Percentiles rank a stretch among this genome's conserved stretches.
Conservation (phyloP, 371 early-diverging fungal genomes). For the Mortierella sp. region DNA sequence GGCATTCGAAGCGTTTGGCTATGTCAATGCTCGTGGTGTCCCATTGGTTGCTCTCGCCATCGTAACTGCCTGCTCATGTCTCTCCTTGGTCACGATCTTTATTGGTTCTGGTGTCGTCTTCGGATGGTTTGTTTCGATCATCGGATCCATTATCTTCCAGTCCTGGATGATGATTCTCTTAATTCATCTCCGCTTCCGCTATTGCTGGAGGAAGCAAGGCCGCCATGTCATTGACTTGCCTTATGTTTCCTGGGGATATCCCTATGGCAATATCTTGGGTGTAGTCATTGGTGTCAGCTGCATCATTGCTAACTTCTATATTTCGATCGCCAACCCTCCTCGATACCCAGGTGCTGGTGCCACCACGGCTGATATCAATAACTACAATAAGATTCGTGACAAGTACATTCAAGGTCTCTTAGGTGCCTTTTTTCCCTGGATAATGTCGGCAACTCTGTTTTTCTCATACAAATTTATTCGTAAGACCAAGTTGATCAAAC, state of each 20-base stretch:
- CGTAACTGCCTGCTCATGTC: constrained; percentile 62
- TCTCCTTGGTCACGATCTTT: constrained; percentile 65
- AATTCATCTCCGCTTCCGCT: constrained; percentile 86
- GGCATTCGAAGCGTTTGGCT: constrained; percentile 61
- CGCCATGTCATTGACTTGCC: constrained; percentile 73
- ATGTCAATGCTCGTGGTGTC: constrained; percentile 63
- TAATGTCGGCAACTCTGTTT: constrained; percentile 48
- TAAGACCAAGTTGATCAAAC: constrained; percentile 63
- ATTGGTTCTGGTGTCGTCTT: constrained; percentile 62
- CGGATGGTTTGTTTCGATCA: constrained; percentile 72
- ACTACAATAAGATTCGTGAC: constrained; percentile 11
- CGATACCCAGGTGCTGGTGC: constrained; percentile 55
- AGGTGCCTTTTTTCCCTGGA: constrained; percentile 51
- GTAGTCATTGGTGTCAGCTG: constrained; percentile 67
- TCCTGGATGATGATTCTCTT: constrained; percentile 84
- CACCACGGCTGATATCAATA: constrained; percentile 1
- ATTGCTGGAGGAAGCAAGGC: constrained; percentile 79
- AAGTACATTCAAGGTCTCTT: constrained; percentile 31
- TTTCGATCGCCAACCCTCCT: constrained; percentile 63
- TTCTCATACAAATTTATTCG: constrained; percentile 65
- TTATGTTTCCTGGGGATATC: constrained; percentile 79
- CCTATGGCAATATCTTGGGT: constrained; percentile 75
- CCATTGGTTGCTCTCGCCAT: constrained; percentile 63
- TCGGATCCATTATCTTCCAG: constrained; percentile 80
- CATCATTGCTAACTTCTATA: constrained; percentile 64